A percentile compares a stretch with the other conserved stretches of the same genome.
phyloP scores from a whole-genome alignment of 2,329 filamentous ascomycete genomes.

The Teratosphaeria nubilosa region DNA sequence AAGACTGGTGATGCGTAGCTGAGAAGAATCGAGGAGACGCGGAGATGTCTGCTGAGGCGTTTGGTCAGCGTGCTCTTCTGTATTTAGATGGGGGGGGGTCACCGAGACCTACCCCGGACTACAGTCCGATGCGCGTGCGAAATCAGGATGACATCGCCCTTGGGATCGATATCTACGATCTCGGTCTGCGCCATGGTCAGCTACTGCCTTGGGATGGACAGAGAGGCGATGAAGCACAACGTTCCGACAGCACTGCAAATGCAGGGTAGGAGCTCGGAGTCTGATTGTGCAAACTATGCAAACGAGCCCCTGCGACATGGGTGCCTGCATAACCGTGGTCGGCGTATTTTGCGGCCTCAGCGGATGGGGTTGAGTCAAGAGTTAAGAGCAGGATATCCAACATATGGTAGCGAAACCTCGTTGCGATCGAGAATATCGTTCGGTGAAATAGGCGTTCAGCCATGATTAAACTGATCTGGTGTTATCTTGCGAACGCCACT shows the following conservation, averaged over 20 bases:
- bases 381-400: neutral
- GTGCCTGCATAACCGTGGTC: neutral
- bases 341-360: neutral
- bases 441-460: too few relatives aligned
- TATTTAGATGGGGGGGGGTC: neutral
- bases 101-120: neutral
- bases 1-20: slow-evolving; percentile 16
- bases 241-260: too few relatives aligned
- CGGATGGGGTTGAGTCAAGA: neutral
- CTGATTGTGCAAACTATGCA: neutral
- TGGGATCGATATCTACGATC: neutral
- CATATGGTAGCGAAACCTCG: neutral
- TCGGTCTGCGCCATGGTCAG: neutral
- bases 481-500: neutral
- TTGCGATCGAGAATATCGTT: neutral
- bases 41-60: neutral
- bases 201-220: too few relatives aligned
- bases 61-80: neutral
- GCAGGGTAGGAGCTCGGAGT: neutral
- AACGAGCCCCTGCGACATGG: neutral
- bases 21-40: slow-evolving; percentile 7
- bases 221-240: too few relatives aligned
- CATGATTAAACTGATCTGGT: too few relatives aligned
- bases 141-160: neutral
- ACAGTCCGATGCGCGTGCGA: neutral